Base-by-base conservation (phyloP, 768 basidiomycete genomes). In the Hericium alpestre region DNA sequence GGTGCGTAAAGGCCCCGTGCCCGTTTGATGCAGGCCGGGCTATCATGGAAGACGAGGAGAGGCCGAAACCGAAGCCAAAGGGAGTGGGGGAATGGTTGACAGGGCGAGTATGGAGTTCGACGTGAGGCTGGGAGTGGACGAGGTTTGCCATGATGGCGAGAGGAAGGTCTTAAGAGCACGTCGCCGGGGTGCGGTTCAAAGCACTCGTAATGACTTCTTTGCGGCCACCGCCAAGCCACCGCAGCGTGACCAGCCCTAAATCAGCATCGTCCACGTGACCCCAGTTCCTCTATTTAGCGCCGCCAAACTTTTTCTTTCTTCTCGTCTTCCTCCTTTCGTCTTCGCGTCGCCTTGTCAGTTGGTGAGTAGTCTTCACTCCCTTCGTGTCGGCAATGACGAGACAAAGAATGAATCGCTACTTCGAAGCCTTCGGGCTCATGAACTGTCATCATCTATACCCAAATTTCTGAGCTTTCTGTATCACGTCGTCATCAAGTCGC, bases 351-450 rank as follows among this genome's bases (percentile, higher is more conserved):
- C 41, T 32, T 59, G 25, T 48, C 52, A 58, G 53, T 32, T 32
- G 60, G 73, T 72, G 70, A 76, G 73, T 70, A 66, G 32, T 65
- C 46, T 32, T 56, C 61, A 22, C 64, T 54, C 64, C 55, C 46
- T 38, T 15, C 37, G 38, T 57, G 59, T 56, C 65, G 18, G 62
- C 71, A 46, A 71, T 78, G 88, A 90, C 77, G 87, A 89, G 68
- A 77, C 66, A 73, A 68, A 70, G 62, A 54, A 76, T 72, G 87
- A 88, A 90, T 90, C 87, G 87, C 87, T 90, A 90, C 88, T 81
- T 87, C 69, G 87, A 90, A 82, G 82, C 81, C 68, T 60, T 55
- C 59, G 62, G 73, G 86, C 80, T 84, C n/a, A 78, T 89, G 87
- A 90, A 73, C 69, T 68, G 67, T 65, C 32, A 73, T 76, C 74